Evolutionary conservation across 495 filamentous ascomycete species (phyloP), one percentile per base, ranked within the genome.

Genomic region (Glarea lozoyensis): DNA sequence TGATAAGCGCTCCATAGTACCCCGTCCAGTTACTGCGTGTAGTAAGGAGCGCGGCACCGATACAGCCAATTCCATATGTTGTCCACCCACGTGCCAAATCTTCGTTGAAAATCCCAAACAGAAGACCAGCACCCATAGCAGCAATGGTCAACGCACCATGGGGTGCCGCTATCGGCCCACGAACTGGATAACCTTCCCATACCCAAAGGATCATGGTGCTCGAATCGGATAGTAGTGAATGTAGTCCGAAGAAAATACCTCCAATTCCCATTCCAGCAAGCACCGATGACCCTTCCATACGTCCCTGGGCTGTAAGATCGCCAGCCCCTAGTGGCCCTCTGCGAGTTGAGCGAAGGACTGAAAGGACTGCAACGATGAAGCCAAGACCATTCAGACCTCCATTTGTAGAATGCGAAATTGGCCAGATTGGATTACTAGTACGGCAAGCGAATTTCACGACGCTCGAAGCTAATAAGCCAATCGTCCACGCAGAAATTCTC

Each of bases 191-290:
- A 13, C 93, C 93, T 47, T 95, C 88, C 93, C 93, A 99, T n/a
- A 85, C 86, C 93, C 93, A 99, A 18, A 87, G 72, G 46, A 97
- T 95, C 88, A 97, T 97, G 22, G 93, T 99, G 64, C 92, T 96
- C 0, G 89, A 96, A 58, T 99, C 93, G 0, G 92, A 94, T 19
- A 99, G 72, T 11, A 97, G 72, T 2, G 88, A 95, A 55, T 96
- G 89, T 55, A 97, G 68, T n/a, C 72, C 86, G 52, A 97, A 99
- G 53, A 95, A 69, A 15, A 96, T 58, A 40, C 86, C 93, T 27
- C 73, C 88, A 40, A 96, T 63, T 37, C 93, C 86, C 40, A 94
- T 45, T 19, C 77, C 82, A 32, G 88, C 73, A 33, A 93, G 68
- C 23, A 83, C 43, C 0, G 79, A 68, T 16, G 88, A 92, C 6